Conservation (phyloP, 1,284 basidiomycete genomes). For the Ceratobasidium sp. region DNA sequence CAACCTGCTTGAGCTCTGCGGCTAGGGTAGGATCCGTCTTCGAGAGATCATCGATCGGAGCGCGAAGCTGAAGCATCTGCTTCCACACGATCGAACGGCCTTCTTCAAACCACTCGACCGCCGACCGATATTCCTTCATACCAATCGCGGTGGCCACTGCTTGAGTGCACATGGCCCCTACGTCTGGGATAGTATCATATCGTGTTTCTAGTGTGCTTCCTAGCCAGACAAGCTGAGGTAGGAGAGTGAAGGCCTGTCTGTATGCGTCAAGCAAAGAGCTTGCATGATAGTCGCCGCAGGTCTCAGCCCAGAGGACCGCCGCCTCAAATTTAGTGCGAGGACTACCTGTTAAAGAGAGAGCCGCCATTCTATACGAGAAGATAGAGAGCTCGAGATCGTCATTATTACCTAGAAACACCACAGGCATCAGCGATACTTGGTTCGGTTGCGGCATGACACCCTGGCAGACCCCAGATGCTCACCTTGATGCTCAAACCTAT, state of each 20-base stretch:
- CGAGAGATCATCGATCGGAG: not conserved
- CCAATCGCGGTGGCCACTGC: not conserved
- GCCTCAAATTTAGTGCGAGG: not conserved
- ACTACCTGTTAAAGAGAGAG: not conserved
- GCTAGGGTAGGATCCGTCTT: not conserved
- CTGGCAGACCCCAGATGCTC: not conserved
- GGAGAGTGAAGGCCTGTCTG: not conserved
- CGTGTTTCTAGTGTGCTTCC: not conserved
- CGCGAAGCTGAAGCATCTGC: not conserved
- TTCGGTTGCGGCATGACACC: not conserved
- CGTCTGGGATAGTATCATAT: not conserved
- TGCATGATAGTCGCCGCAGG: not conserved
- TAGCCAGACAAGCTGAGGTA: not conserved
- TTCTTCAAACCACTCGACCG: not conserved
- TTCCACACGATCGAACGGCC: constrained; percentile 7
- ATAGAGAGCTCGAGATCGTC: not conserved
- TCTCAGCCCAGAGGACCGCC: not conserved
- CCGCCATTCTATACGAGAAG: not conserved
- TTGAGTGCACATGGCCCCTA: not conserved
- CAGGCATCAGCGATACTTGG: not conserved
- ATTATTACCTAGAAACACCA: too few species aligned
- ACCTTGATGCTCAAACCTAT: not conserved
- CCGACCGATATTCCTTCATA: not conserved
- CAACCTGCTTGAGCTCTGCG: not conserved
- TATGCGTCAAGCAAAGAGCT: not conserved